These are phyloP conservation scores for Diospyros lotus DNA, from an alignment of 148 eudicot genomes.

Conservation along the genomic window DNA sequence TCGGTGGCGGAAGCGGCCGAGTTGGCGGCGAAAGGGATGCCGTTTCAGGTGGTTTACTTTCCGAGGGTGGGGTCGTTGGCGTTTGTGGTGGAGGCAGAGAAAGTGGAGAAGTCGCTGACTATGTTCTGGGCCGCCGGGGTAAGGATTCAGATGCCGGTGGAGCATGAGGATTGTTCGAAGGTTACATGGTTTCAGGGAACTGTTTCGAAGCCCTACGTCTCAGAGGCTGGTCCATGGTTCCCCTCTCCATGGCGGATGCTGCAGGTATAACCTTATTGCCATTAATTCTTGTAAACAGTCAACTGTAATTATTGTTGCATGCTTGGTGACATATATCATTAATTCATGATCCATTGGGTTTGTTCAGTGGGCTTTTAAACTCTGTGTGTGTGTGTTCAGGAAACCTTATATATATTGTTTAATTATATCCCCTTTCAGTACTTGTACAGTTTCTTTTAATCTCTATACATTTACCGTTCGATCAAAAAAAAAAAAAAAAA, in stretches of 20 bases:
- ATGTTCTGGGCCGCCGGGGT: constrained; percentile 42
- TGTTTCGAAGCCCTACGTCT: constrained; percentile 20
- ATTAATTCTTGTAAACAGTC: too few species aligned
- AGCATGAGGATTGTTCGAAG: constrained; percentile 54
- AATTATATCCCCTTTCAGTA: too few species aligned
- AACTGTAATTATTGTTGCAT: too few species aligned
- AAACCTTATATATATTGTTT: too few species aligned
- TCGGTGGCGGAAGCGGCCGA: constrained; percentile 43
- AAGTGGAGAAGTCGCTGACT: constrained; percentile 36
- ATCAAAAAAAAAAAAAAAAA: too few species aligned
- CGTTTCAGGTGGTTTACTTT: constrained; percentile 65
- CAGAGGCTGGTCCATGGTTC: constrained; percentile 35
- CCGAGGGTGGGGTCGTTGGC: constrained; percentile 53
- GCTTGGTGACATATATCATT: too few species aligned
- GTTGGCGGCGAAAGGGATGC: constrained; percentile 40
- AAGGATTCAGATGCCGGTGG: constrained; percentile 60
- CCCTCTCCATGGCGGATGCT: constrained; percentile 76
- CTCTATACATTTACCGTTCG: too few species aligned
- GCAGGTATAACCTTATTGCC: constrained; percentile 37
- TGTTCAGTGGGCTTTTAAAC: too few species aligned
- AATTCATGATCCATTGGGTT: too few species aligned
- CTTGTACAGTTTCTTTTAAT: too few species aligned
- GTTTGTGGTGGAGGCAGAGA: constrained; percentile 68
- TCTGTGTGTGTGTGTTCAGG: too few species aligned
- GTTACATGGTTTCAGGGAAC: constrained; percentile 63